Evolutionary conservation across 2,329 filamentous ascomycete genomes (phyloP).

Genomic region (Hymenoscyphus fraxineus): DNA sequence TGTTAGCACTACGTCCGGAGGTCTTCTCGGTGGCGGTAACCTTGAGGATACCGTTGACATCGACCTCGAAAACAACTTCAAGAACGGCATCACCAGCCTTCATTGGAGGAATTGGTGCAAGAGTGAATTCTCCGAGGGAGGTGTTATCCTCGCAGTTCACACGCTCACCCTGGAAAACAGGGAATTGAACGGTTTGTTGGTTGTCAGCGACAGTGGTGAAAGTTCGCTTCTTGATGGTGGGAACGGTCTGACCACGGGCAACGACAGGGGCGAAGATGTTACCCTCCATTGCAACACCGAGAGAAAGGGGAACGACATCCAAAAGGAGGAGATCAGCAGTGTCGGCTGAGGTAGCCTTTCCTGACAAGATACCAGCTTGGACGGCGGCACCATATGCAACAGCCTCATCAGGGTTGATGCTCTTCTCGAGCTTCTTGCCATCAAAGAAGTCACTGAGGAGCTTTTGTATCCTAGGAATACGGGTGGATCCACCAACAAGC

Average conservation of each 20-base stretch:
- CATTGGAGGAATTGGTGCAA: slow-evolving; percentile 73
- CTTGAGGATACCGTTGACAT: slow-evolving; percentile 99
- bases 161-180: slow-evolving; percentile 92
- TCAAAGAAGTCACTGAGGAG: slow-evolving; percentile 98
- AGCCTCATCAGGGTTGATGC: slow-evolving; percentile 99
- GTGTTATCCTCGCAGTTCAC: slow-evolving; percentile 99
- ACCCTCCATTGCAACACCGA: slow-evolving; percentile 99
- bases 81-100: slow-evolving; percentile 93
- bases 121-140: slow-evolving; percentile 92
- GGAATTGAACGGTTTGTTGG: slow-evolving; percentile 85
- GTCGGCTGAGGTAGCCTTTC: slow-evolving; percentile 94
- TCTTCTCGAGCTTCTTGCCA: slow-evolving; percentile 99
- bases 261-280: slow-evolving; percentile 98
- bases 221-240: slow-evolving; percentile 69
- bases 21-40: slow-evolving; percentile 99
- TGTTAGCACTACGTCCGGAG: slow-evolving; percentile 96
- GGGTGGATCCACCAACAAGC: slow-evolving; percentile 96
- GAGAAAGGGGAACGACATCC: slow-evolving; percentile 92
- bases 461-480: slow-evolving; percentile 99
- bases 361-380: slow-evolving; percentile 96
- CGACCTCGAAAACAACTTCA: slow-evolving; percentile 98
- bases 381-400: slow-evolving; percentile 98
- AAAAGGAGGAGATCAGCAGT: slow-evolving; percentile 91
- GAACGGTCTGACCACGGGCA: slow-evolving; percentile 71
- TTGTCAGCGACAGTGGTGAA: slow-evolving; percentile 47